Evolutionary conservation across 805 yeast species (phyloP).

Genomic region (Nakazawaea wyomingensis): DNA sequence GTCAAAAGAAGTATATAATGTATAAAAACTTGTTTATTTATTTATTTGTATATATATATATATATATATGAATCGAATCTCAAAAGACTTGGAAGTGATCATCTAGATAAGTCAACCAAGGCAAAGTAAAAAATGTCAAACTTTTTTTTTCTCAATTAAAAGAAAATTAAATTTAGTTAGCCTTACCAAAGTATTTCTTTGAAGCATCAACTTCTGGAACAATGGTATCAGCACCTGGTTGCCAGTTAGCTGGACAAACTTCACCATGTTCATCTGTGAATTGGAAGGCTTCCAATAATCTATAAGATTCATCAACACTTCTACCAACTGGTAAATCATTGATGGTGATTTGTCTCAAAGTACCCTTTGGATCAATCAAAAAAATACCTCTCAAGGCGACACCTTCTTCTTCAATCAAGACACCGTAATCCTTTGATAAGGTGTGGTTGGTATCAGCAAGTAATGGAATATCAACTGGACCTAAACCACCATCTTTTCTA

Average conservation of each 20-base stretch:
- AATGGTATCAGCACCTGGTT: constrained; percentile 89
- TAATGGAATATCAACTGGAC: constrained; percentile 90
- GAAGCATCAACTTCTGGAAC: constrained; percentile 75
- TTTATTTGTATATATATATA: too few species aligned
- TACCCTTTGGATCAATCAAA: constrained; percentile 94
- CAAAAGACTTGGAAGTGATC: too few species aligned
- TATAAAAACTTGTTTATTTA: too few species aligned
- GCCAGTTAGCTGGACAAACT: constrained; percentile 99
- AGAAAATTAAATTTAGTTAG: constrained; percentile 47
- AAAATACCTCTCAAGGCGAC: constrained; percentile 97
- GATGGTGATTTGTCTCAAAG: constrained; percentile 93
- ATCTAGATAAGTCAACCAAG: too few species aligned
- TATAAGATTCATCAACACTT: constrained; percentile 95
- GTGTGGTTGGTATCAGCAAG: constrained; percentile 96
- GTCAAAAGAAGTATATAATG: too few species aligned
- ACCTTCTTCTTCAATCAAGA: constrained; percentile 93
- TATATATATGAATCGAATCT: too few species aligned
- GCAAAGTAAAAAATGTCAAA: too few species aligned
- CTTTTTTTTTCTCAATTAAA: too few species aligned
- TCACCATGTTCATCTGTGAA: constrained; percentile 99
- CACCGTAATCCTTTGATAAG: constrained; percentile 95
- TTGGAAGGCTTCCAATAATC: constrained; percentile 98
- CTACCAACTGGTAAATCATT: constrained; percentile 99
- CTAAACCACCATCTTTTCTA: constrained; percentile 98
- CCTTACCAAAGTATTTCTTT: constrained; percentile 72